Conservation (phyloP, 768 basidiomycete genomes). For the Termitomyces sp. region DNA sequence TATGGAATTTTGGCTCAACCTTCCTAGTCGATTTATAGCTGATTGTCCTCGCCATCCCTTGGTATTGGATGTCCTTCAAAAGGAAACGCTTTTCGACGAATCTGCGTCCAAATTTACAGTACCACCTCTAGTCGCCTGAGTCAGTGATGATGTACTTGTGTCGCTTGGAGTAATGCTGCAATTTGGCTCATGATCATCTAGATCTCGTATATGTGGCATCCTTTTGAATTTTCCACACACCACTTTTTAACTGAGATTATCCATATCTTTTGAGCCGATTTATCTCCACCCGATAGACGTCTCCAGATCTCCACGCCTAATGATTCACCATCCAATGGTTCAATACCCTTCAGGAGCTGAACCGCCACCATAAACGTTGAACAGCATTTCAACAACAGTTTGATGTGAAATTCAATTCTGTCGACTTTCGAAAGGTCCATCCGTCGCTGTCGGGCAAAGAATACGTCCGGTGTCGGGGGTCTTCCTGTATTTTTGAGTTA, state of each 20-base stretch:
- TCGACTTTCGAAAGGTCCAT: not conserved
- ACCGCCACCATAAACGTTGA: too few relatives aligned
- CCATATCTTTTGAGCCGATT: not conserved
- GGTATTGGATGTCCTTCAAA: conserved; percentile 53
- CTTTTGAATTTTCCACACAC: not conserved
- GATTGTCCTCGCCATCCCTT: conserved; percentile 66
- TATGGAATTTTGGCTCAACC: conserved; percentile 3
- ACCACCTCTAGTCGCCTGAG: conserved; percentile 41
- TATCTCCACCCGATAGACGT: not conserved
- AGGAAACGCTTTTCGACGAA: conserved; percentile 61
- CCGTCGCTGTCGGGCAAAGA: not conserved
- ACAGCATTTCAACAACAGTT: not conserved
- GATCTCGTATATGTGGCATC: not conserved
- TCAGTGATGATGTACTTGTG: not conserved
- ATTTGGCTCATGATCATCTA: not conserved
- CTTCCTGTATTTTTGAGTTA: not conserved
- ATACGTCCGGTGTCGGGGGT: not conserved
- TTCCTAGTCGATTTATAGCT: conserved; percentile 31
- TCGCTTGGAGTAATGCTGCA: not conserved
- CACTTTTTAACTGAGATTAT: not conserved
- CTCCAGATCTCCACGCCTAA: not conserved
- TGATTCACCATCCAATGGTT: not conserved
- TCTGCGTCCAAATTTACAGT: conserved; percentile 52
- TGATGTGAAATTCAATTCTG: not conserved
- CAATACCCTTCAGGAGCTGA: not conserved